Evolutionary conservation across 2,329 filamentous ascomycete genomes (phyloP).

Genomic region (Phialocephala sp.): DNA sequence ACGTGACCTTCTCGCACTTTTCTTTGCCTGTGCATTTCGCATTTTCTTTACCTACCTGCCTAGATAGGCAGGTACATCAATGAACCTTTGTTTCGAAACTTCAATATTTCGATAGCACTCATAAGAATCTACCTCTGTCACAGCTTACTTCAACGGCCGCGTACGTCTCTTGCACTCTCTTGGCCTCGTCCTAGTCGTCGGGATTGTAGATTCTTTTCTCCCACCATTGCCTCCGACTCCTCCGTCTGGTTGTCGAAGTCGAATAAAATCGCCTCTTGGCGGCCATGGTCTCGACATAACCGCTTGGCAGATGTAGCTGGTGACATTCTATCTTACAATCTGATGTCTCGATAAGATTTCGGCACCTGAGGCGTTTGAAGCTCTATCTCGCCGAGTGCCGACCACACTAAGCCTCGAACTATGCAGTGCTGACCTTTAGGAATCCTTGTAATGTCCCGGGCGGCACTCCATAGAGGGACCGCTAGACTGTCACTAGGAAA

Average conservation of each 20-base stretch:
- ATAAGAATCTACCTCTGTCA: too few relatives aligned
- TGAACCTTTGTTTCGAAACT: neutral
- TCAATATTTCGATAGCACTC: neutral
- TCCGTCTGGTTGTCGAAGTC: neutral
- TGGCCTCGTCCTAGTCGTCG: neutral
- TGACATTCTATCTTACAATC: slow-evolving; percentile 22
- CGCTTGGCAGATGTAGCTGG: slow-evolving; percentile 14
- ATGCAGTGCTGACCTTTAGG: slow-evolving; percentile 6
- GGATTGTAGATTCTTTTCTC: neutral
- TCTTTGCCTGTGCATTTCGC: neutral
- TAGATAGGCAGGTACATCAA: neutral
- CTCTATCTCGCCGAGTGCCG: slow-evolving; percentile 11
- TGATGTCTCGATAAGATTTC: slow-evolving; percentile 19
- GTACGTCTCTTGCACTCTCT: neutral
- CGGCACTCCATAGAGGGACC: slow-evolving; percentile 6
- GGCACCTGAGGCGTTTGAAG: slow-evolving; percentile 20
- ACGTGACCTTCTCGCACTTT: neutral
- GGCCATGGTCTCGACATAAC: neutral
- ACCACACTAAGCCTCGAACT: slow-evolving; percentile 16
- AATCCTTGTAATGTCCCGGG: neutral
- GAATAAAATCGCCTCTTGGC: neutral
- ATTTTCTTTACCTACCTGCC: neutral
- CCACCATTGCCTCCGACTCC: neutral
- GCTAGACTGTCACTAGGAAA: slow-evolving; percentile 19
- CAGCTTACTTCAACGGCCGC: neutral